Base-by-base conservation (phyloP, 2,329 filamentous ascomycete genomes). In the Aquanectria penicillioides region DNA sequence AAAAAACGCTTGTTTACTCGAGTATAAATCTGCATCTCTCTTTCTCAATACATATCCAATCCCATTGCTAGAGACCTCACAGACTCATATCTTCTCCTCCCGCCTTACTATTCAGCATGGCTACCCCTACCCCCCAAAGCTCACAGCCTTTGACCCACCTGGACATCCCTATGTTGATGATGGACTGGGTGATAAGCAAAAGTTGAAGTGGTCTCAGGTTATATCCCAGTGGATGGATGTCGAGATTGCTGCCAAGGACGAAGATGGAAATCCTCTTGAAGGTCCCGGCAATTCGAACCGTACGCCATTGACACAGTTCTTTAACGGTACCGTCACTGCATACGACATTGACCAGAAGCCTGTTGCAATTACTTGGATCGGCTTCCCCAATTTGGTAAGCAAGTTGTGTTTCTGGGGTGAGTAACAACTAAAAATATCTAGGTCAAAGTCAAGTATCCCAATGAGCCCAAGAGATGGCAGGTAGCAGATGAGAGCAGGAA, bases 301-400 rank as follows among this genome's bases (percentile, higher is more conserved):
- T 12, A 48, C 34, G 17, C 26, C 26, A 9, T 17, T 56, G 3
- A 10, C 52, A 2, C 52, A 56, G 15, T 56, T 49, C 20, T 56
- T 49, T 18, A 56, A 56, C n/a, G 52, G 52, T n/a, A 23, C 23
- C 7, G 43, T 56, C 18, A 49, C 43, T 13, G 12, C 36, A n/a
- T 49, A 25, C 26, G 28, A 56, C n/a, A 4, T 26, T 18, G 9
- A 5, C 12, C 52, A 56, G 34, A 34, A 26, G 6, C 18, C 34
- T 17, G 25, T n/a, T 4, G 8, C 28, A 6, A 49, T 49, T 23
- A 56, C 33, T 20, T 56, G 52, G 52, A 22, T 33, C 41, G 52
- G 31, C n/a, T 56, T 56, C 13, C 52, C 52, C 3, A 56, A 56
- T 6, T 23, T 29, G 23, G 52, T 56, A 31, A 25, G 52, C 1